phyloP scores from a whole-genome alignment of 1,284 basidiomycete species.

The Wolfiporia cocos region DNA sequence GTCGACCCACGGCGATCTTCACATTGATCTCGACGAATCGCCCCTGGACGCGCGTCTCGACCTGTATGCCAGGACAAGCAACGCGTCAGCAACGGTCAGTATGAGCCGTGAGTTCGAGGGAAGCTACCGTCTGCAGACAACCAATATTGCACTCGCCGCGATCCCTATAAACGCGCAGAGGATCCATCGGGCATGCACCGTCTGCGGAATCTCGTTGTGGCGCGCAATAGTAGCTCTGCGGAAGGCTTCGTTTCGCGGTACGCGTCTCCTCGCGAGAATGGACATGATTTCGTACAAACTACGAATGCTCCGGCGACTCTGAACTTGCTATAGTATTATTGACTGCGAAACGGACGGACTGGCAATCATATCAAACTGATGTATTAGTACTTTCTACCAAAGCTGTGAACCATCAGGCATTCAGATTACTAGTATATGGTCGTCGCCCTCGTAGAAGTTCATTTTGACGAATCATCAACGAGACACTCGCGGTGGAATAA shows the following conservation, averaged over 20 bases:
- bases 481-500: too few relatives aligned
- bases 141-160: constrained; percentile 16
- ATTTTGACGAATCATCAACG: too few relatives aligned
- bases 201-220: constrained; percentile 23
- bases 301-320: constrained; percentile 1
- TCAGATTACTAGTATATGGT: too few relatives aligned
- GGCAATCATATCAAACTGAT: too few relatives aligned
- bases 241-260: constrained; percentile 8
- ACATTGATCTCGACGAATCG: constrained; percentile 25
- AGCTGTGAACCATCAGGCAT: too few relatives aligned
- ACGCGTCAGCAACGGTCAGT: constrained; percentile 23
- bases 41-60: constrained; percentile 33
- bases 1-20: constrained; percentile 22
- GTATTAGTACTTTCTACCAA: too few relatives aligned
- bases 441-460: too few relatives aligned
- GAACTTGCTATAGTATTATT: not conserved
- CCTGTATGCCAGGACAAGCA: constrained; percentile 26
- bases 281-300: constrained; percentile 7
- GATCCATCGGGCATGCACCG: constrained; percentile 36
- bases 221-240: constrained; percentile 5
- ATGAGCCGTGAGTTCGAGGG: constrained; percentile 39
- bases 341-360: too few relatives aligned
- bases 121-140: constrained; percentile 26
- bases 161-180: constrained; percentile 18
- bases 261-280: constrained; percentile 3